Base-by-base conservation (phyloP, 257 asterid species). In the Solanum peruvianum region DNA sequence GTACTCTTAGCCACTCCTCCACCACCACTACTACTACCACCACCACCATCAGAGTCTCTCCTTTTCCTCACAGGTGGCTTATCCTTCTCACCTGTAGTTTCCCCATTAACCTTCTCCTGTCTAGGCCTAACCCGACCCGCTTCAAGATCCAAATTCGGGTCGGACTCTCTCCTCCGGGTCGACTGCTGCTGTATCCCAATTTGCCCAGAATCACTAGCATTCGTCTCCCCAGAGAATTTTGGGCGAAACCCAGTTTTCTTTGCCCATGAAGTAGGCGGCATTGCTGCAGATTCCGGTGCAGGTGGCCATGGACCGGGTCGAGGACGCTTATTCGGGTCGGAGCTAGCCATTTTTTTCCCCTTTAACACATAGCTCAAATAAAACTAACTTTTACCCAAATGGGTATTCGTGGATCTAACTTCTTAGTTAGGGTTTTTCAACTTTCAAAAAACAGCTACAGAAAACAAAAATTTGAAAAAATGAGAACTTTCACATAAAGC, bases 251-350 rank as follows among this genome's bases (percentile, higher is more conserved):
- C 99, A 47, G 99, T 97, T 27, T 94, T 92, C 58, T 97, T 97
- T 0, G 99, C 99, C 99, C 99, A 97, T 5, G 99, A 91, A 9
- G 99, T 86, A 7, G 99, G 98, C 41, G 99, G 99, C 94, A 93
- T 89, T 91, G 98, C 91, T 10, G 93, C 87, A 16, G 98, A 73
- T 9, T 95, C 99, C 18, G 96, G 95, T 5, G 91, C 93, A 18
- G 99, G 95, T 42, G 96, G 95, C 96, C 98, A 94, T 9, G 95
- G 97, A 4, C 96, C 97, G 88, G 97, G 94, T 49, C 95, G 93
- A 37, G 94, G 91, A 82, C 89, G 89, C 90, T 93, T 96, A 86
- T 45, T 92, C 20, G 95, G 96, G 93, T 93, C 98, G 84, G 97
- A 93, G 89, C 91, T 93, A 70, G 98, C 94, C 99, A 96, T 94